phyloP scores from a whole-genome alignment of 1,284 basidiomycete genomes.

The Neonothopanus nambi region DNA sequence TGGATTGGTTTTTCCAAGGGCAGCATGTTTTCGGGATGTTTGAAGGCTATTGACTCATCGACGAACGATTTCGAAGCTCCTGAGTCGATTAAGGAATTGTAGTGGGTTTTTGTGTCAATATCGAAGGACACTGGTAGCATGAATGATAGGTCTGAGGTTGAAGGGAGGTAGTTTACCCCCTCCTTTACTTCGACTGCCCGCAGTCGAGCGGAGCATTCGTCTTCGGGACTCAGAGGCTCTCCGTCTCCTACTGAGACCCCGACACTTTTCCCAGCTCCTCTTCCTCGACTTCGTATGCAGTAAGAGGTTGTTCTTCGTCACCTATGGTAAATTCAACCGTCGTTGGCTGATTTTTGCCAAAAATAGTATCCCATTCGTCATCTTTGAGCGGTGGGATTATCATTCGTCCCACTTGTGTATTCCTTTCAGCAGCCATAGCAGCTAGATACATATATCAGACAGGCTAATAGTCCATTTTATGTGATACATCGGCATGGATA shows the following conservation, averaged over 20 bases:
- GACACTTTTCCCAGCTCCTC: constrained; percentile 3
- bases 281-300: not conserved
- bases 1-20: not conserved
- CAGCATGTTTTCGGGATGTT: not conserved
- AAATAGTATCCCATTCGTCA: too few species aligned
- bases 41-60: not conserved
- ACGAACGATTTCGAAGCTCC: not conserved
- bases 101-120: not conserved
- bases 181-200: not conserved
- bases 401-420: too few species aligned
- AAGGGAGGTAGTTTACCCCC: not conserved
- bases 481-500: too few species aligned
- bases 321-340: too few species aligned
- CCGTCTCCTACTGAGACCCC: not conserved
- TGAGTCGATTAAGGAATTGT: not conserved
- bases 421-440: too few species aligned
- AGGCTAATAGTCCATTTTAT: too few species aligned
- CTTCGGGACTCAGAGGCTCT: not conserved
- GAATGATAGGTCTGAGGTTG: not conserved
- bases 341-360: too few species aligned
- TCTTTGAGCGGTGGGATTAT: not conserved
- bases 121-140: not conserved
- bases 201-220: not conserved
- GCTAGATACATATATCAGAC: too few species aligned
- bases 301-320: too few species aligned